Evolutionary conservation across 2,329 filamentous ascomycete species (phyloP), one percentile per base, ranked within the genome.

Genomic region (Aspergillus proliferans): DNA sequence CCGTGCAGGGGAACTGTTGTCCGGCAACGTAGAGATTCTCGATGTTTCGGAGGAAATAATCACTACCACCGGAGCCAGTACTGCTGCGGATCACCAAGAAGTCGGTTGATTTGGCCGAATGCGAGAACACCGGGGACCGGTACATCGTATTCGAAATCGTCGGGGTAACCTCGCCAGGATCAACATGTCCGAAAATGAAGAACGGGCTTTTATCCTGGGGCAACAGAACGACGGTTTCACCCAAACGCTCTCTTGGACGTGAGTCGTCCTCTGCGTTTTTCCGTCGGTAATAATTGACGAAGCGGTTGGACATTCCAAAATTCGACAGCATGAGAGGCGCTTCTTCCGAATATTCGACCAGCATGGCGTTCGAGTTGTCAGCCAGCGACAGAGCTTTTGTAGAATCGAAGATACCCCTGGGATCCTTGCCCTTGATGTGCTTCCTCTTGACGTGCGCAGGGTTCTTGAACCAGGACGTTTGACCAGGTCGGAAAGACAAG

Each of bases 171-270:
- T 97, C 88, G 18, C 93, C 93, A 2, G 90, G 83, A 55, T 95
- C 87, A 21, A 98, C 90, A 33, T 90, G 87, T 21, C 93, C 93
- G 63, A 98, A 98, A 46, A 94, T 87, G 33, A 90, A 88, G 67
- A 98, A 98, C 0, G 93, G 93, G 42, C 92, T 97, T 62, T 92
- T 88, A 69, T 98, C 93, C 65, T 98, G 91, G 1, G 90, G 89
- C 28, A 96, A 78, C 30, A 98, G 78, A 12, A 95, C 85, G 43
- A 87, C 85, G 2, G 88, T 87, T 71, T 98, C 93, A 50, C 93
- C 93, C 53, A 98, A 80, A 3, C 95, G 89, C 51, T 79, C 69
- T 73, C 90, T 94, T 1, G 88, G 87, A 1, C 88, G 80, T 46
- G 82, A 79, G 44, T 83, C 81, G 52, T 93, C 88, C 42, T 94